Evolutionary conservation across 768 basidiomycete species (phyloP), one percentile per base, ranked within the genome.

Genomic region (Collybia nuda): DNA sequence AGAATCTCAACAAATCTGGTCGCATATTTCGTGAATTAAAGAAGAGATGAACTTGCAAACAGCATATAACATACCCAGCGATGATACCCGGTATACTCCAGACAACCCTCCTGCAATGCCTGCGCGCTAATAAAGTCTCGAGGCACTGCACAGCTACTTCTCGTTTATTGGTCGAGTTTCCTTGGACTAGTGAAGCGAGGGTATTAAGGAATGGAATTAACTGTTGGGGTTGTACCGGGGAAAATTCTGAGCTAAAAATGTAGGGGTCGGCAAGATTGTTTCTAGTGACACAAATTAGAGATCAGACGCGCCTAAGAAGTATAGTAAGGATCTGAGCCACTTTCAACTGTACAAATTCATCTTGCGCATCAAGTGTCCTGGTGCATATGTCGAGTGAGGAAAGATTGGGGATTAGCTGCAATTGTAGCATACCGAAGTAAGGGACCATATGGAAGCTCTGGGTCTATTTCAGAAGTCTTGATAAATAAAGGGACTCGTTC

Each of bases 271-370:
- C 22, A 40, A 43, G 2, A 11, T 15, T 23, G 29, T 21, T 23
- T 17, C 45, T 56, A 48, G 50, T 42, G 32, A 21, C n/a, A 18
- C 46, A 54, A 37, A 37, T 40, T n/a, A 17, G 15, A 17, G n/a
- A 21, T 64, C 73, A 23, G 39, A 87, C 32, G 32, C 3, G 32
- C 87, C 88, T 85, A 32, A 96, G 79, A 19, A 98, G 78, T 28
- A 95, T 78, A 1, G 94, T 93, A 40, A 97, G 73, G 55, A 98
- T 88, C 62, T 96, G 90, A 0, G 88, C 79, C 9, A 88, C 78
- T 63, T 95, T 97, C 50, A 98, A 77, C 61, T 95, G 92, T n/a
- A 92, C 86, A 57, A 97, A 98, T 64, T 98, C 95, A 65, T 98
- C 97, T 57, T 86, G 86, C 11, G 87, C 82, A 35, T 90, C 87